These are phyloP conservation scores for Peterozyma xylosa DNA, from an alignment of 805 yeast species.

Conservation along the genomic window DNA sequence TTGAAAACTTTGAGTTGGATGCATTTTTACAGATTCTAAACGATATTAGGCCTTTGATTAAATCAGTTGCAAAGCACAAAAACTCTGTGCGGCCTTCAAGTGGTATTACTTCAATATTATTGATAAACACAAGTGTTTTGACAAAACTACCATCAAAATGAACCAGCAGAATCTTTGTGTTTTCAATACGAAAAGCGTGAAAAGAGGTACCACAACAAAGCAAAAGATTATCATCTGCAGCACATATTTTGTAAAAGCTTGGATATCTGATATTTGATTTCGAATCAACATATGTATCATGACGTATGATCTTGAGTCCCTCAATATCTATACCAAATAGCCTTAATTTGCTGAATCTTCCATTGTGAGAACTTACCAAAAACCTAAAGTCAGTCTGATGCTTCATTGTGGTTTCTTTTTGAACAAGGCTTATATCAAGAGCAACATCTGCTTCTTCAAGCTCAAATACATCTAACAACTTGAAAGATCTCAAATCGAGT, in stretches of 20 bases:
- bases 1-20: too few relatives aligned
- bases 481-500: conserved; percentile 5
- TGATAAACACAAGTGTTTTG: background rate
- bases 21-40: too few relatives aligned
- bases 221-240: background rate
- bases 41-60: too few relatives aligned
- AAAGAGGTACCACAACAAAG: background rate
- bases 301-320: conserved; percentile 4
- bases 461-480: background rate
- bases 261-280: background rate
- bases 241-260: background rate
- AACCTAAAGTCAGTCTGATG: conserved; percentile 2
- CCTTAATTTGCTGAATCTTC: background rate
- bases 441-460: background rate
- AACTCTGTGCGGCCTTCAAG: too few relatives aligned
- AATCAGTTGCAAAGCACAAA: too few relatives aligned
- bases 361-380: background rate
- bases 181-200: background rate
- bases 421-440: background rate
- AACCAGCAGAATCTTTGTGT: background rate
- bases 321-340: conserved; percentile 2
- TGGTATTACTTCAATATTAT: too few relatives aligned
- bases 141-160: background rate
- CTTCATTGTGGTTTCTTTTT: background rate
- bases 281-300: background rate